Evolutionary conservation across 805 yeast species (phyloP).

Genomic region (Myxozyma sirexii): DNA sequence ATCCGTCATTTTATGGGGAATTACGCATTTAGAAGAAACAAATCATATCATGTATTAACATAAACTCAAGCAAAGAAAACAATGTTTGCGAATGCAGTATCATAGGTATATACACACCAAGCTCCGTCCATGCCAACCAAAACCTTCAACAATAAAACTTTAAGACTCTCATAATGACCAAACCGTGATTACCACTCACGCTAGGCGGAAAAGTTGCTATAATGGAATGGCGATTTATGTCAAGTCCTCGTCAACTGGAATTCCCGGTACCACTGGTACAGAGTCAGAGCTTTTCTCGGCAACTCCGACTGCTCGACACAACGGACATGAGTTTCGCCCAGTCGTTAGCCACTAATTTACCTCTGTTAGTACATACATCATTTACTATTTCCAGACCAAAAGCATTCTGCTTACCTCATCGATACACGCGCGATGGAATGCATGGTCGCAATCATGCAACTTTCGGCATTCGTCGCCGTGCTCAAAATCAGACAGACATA

Average conservation of each 20-base stretch:
- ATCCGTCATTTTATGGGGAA: not conserved
- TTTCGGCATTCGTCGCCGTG: constrained; percentile 52
- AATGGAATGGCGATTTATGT: no score
- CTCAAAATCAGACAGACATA: constrained; percentile 56
- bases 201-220: no score
- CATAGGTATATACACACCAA: constrained; percentile 2
- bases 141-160: not conserved
- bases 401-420: constrained; percentile 47
- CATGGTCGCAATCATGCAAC: constrained; percentile 52
- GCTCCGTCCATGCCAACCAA: constrained; percentile 12
- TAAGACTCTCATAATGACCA: not conserved
- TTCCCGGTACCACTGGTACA: not conserved
- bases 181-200: not conserved
- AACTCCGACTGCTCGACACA: constrained; percentile 51
- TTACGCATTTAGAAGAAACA: not conserved
- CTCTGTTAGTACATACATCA: not conserved
- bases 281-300: not conserved
- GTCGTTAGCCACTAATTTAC: constrained; percentile 45
- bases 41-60: not conserved
- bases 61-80: not conserved
- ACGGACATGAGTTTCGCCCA: constrained; percentile 52
- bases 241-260: not conserved
- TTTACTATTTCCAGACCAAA: not conserved
- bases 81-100: not conserved
- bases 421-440: constrained; percentile 58